These are phyloP conservation scores for Monosporascus cannonballus DNA, from an alignment of 2,329 filamentous ascomycete species.

Conservation along the genomic window DNA sequence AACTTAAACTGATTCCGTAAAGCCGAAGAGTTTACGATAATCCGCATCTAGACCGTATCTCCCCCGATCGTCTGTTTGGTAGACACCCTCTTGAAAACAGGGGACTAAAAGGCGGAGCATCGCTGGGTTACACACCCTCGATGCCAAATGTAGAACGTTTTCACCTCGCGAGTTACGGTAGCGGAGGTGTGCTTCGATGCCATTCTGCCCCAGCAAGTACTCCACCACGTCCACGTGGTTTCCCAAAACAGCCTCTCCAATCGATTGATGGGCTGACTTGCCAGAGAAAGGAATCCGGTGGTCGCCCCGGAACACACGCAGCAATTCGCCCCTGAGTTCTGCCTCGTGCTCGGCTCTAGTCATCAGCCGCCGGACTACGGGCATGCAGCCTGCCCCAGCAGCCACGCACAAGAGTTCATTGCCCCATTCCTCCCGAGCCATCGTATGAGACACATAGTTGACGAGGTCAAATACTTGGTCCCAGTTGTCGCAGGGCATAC, in stretches of 20 bases:
- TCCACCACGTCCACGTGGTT: conserved; percentile 6
- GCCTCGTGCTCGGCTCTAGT: conserved; percentile 1
- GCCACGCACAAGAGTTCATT: conserved; percentile 19
- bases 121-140: neutral
- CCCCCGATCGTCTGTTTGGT: neutral
- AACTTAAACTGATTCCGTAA: too few relatives aligned
- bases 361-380: conserved; percentile 16
- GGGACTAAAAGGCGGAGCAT: neutral
- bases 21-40: neutral
- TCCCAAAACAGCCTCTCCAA: conserved; percentile 5
- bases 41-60: neutral
- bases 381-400: conserved; percentile 17
- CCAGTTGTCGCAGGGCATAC: conserved; percentile 1
- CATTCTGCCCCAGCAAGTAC: conserved; percentile 3
- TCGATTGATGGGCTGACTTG: neutral
- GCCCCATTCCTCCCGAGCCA: conserved; percentile 19
- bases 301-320: neutral
- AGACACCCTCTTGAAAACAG: neutral
- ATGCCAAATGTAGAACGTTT: neutral
- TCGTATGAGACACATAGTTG: conserved; percentile 11
- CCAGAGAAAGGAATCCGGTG: neutral
- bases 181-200: neutral
- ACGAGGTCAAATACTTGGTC: conserved; percentile 9
- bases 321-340: neutral
- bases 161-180: neutral